Evolutionary conservation across 2,329 filamentous ascomycete species (phyloP).

Genomic region (Tothia fuscella): DNA sequence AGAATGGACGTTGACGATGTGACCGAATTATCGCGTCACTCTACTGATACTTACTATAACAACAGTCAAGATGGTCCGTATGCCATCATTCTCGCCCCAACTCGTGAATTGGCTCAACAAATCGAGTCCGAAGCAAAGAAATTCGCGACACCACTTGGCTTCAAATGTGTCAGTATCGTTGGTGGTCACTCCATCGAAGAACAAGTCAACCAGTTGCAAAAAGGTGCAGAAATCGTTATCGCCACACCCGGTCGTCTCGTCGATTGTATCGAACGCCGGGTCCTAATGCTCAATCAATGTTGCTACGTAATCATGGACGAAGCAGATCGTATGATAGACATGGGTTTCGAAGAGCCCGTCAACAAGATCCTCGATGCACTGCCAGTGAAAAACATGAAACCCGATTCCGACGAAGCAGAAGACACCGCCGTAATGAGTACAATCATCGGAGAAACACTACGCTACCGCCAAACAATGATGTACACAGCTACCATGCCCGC

Average conservation of each 20-base stretch:
- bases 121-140: constrained; percentile 91
- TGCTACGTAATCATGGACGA: constrained; percentile 99
- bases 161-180: constrained; percentile 94
- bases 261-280: constrained; percentile 87
- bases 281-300: constrained; percentile 88
- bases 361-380: constrained; percentile 95
- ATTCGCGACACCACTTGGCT: constrained; percentile 81
- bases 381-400: constrained; percentile 87
- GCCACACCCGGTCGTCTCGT: constrained; percentile 96
- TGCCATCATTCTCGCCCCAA: constrained; percentile 91
- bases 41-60: background rate
- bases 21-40: background rate
- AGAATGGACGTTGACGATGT: too few relatives aligned
- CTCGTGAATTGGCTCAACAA: constrained; percentile 92
- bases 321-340: constrained; percentile 97
- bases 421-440: constrained; percentile 73
- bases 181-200: constrained; percentile 93
- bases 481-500: constrained; percentile 98
- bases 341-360: constrained; percentile 93
- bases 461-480: constrained; percentile 99
- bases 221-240: constrained; percentile 94
- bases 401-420: constrained; percentile 85
- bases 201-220: constrained; percentile 77
- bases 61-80: constrained; percentile 95
- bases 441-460: constrained; percentile 60